phyloP scores from a whole-genome alignment of 257 asterid species.

The Ocimum tenuiflorum region DNA sequence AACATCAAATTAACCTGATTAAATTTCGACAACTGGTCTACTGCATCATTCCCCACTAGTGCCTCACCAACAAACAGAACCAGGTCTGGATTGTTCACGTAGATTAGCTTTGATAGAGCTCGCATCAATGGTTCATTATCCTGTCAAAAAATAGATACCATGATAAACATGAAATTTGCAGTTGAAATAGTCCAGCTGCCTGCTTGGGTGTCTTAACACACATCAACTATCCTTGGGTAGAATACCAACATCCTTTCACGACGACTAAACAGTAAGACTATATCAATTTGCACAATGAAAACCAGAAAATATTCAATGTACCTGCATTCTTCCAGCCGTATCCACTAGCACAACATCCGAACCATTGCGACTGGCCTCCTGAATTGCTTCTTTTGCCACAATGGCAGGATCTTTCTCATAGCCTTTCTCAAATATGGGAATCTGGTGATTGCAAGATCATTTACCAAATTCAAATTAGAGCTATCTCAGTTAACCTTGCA shows the following conservation, averaged over 20 bases:
- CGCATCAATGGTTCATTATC: constrained; percentile 98
- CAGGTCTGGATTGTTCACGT: constrained; percentile 76
- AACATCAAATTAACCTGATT: constrained; percentile 60
- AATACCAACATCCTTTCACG: no score
- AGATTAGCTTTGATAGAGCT: constrained; percentile 87
- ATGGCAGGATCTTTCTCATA: constrained; percentile 98
- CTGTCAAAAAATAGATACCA: constrained; percentile 32
- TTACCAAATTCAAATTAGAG: constrained; percentile 4
- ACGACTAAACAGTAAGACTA: no score
- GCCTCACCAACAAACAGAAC: constrained; percentile 97
- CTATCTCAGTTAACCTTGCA: no score
- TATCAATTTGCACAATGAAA: no score
- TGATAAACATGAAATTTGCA: not conserved
- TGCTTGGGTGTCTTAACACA: no score
- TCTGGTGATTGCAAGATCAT: constrained; percentile 31
- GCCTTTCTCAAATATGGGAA: constrained; percentile 95
- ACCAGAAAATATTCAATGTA: constrained; percentile 20
- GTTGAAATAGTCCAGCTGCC: no score
- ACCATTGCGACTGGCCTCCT: constrained; percentile 78
- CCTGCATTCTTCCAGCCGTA: constrained; percentile 99
- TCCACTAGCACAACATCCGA: constrained; percentile 96
- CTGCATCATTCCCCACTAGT: constrained; percentile 94
- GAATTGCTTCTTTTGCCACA: constrained; percentile 97
- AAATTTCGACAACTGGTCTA: constrained; percentile 84
- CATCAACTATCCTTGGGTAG: no score